Percentiles rank a stretch among this genome's conserved stretches.
phyloP scores from a whole-genome alignment of 225 moss, liverwort and hornwort species.

The Sphagnum tenellum region DNA sequence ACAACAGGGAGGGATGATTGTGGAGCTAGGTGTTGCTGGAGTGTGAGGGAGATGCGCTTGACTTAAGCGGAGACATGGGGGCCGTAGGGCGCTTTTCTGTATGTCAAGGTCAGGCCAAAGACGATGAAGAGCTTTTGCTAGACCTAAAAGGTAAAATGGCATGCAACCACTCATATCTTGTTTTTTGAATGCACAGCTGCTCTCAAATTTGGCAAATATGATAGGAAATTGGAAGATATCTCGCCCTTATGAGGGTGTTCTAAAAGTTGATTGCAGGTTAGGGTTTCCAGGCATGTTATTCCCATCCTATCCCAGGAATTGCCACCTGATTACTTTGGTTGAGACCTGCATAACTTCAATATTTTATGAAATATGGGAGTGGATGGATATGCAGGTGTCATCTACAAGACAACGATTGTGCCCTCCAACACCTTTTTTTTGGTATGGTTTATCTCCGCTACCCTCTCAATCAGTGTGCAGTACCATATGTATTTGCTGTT shows the following conservation, averaged over 20 bases:
- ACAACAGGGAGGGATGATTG: neutral
- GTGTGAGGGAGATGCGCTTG: slow-evolving; percentile 89
- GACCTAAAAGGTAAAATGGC: slow-evolving; percentile 68
- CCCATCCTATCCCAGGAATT: no score
- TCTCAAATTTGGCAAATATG: no score
- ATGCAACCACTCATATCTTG: neutral
- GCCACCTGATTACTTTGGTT: neutral
- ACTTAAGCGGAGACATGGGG: slow-evolving; percentile 94
- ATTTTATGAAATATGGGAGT: no score
- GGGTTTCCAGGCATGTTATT: no score
- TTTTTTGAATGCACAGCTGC: no score
- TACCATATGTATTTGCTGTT: no score
- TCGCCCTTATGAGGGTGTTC: no score
- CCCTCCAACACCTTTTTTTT: slow-evolving; percentile 91
- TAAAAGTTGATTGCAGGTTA: no score
- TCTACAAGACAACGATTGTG: slow-evolving; percentile 85
- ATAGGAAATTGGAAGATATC: no score
- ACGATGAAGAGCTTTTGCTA: slow-evolving; percentile 48
- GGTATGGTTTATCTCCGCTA: slow-evolving; percentile 35
- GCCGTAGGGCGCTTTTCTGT: slow-evolving; percentile 89
- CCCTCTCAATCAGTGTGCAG: no score
- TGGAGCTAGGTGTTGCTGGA: slow-evolving; percentile 71
- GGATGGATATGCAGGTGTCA: slow-evolving; percentile 46
- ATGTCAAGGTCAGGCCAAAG: slow-evolving; percentile 11
- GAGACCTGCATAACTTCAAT: neutral